A percentile compares a stretch with the other conserved stretches of the same genome.
phyloP scores from a whole-genome alignment of 345 rosid species.

The Eucalyptus tenuipes region DNA sequence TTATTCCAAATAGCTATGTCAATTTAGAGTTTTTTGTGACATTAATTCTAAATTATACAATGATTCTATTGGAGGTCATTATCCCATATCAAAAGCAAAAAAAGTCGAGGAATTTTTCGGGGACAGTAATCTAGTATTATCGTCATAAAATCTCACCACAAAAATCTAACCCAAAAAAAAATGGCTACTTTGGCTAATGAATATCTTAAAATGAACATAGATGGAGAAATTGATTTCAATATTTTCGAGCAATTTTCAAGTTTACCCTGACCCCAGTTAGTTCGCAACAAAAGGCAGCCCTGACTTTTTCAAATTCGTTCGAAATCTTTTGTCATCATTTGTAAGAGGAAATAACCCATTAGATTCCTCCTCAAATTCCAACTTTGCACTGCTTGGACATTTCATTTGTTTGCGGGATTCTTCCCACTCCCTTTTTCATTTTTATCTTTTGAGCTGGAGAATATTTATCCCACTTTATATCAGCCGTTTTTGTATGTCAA shows the following conservation, averaged over 20 bases:
- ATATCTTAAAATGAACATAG: background rate
- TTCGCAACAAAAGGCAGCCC: background rate
- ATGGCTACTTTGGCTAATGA: background rate
- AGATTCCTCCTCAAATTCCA: background rate
- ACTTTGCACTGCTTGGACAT: background rate
- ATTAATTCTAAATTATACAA: background rate
- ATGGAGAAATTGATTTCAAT: background rate
- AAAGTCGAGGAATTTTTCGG: background rate
- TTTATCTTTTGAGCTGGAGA: background rate
- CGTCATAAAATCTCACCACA: background rate
- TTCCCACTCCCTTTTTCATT: background rate
- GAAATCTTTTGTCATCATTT: background rate
- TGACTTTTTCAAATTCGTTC: background rate
- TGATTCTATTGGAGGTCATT: background rate
- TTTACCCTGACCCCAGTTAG: background rate
- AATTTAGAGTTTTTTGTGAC: no score
- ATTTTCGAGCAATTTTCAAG: background rate
- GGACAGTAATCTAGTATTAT: background rate
- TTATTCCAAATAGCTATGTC: rapidly evolving
- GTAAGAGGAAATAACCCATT: background rate
- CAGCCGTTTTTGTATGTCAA: background rate
- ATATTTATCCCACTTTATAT: background rate
- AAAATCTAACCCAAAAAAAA: background rate
- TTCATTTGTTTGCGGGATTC: background rate
- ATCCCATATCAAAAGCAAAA: background rate